A percentile compares a stretch with the other conserved stretches of the same genome.
Evolutionary conservation across 176 grass and related monocot genomes (phyloP).

Genomic region (Metroxylon sagu): DNA sequence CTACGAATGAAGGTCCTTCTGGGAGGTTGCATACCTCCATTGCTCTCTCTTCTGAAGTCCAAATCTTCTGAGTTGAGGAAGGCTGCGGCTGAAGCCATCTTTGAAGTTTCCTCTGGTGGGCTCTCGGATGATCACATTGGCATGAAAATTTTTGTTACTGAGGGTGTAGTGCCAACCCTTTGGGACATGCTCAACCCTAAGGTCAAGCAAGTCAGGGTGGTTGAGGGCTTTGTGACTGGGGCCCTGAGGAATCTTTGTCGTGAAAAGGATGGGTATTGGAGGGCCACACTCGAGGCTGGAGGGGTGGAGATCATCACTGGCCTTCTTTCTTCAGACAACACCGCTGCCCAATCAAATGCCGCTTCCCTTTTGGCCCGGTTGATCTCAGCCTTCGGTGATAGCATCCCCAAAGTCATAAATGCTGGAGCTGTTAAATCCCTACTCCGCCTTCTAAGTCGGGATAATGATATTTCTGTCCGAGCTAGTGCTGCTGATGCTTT

Average conservation of each 20-base stretch:
- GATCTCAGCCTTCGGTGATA: slow-evolving; percentile 80
- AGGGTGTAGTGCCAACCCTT: slow-evolving; percentile 80
- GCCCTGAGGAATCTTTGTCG: slow-evolving; percentile 90
- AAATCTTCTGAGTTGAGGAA: slow-evolving; percentile 65
- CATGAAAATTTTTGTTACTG: slow-evolving; percentile 97
- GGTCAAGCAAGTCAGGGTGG: slow-evolving; percentile 57
- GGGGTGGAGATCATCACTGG: slow-evolving; percentile 93
- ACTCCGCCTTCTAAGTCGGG: slow-evolving; percentile 63
- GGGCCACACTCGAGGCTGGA: slow-evolving; percentile 81
- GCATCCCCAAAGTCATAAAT: slow-evolving; percentile 71
- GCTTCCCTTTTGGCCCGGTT: slow-evolving; percentile 87
- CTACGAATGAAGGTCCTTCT: slow-evolving; percentile 75
- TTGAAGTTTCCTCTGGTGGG: slow-evolving; percentile 79
- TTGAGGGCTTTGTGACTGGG: slow-evolving; percentile 89
- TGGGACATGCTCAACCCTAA: slow-evolving; percentile 76
- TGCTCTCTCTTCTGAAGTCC: slow-evolving; percentile 81
- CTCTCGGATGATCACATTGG: slow-evolving; percentile 93
- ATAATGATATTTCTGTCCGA: slow-evolving; percentile 80
- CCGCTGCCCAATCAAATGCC: slow-evolving; percentile 84
- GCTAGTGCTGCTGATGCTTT: slow-evolving; percentile 97
- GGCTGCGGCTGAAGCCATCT: slow-evolving; percentile 83
- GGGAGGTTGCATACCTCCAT: slow-evolving; percentile 88
- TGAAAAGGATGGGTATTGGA: slow-evolving; percentile 93
- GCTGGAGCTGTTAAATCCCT: slow-evolving; percentile 77
- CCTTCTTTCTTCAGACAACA: slow-evolving; percentile 82